Base-by-base conservation (phyloP, 2,329 filamentous ascomycete genomes). In the Microdochium paspali region DNA sequence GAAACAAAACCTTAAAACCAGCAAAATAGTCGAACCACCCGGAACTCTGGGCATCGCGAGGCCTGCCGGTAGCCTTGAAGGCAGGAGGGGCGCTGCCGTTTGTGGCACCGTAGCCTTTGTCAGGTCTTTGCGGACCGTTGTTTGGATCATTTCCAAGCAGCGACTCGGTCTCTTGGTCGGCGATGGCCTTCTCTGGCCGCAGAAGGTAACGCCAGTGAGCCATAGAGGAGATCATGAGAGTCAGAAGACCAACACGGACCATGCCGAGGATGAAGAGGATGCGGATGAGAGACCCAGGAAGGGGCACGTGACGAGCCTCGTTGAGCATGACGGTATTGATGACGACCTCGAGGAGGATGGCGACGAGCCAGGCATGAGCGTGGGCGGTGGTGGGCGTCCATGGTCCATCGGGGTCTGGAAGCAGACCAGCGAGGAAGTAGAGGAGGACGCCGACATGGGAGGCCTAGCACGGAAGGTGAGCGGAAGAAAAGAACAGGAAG, bases 11-110 rank as follows among this genome's bases (percentile, higher is more conserved):
- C 13, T 61, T 54, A 51, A 72, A 73, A 1, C 70, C 70, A 12
- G 67, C 62, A 50, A 73, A 61, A 49, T 73, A 73, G 50, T 72
- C 69, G 10, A 72, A 57, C 70, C 70, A 73, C 2, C 68, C 61
- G 2, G 63, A 60, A 24, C 62, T 59, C 42, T 65, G 60, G 10
- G 63, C 58, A 45, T 60, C 55, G 30, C 54, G 53, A 3, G 50
- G 47, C 30, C 58, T 54, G 5, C 43, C 31, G 23, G 47, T 49
- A 13, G 55, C 39, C 2, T 56, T 46, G 4, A 25, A 18, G 24
- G 47, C 49, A 12, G 54, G 39, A 3, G 56, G 46, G 28, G 21
- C 40, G 52, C 24, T 30, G 24, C 44, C 26, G n/a, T 46, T 49
- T 25, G 43, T 32, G 12, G 9, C 54, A 9, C 58, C 60, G 21